Evolutionary conservation across 768 basidiomycete genomes (phyloP), one percentile per base, ranked within the genome.

Genomic region (Wakefieldia striispora): DNA sequence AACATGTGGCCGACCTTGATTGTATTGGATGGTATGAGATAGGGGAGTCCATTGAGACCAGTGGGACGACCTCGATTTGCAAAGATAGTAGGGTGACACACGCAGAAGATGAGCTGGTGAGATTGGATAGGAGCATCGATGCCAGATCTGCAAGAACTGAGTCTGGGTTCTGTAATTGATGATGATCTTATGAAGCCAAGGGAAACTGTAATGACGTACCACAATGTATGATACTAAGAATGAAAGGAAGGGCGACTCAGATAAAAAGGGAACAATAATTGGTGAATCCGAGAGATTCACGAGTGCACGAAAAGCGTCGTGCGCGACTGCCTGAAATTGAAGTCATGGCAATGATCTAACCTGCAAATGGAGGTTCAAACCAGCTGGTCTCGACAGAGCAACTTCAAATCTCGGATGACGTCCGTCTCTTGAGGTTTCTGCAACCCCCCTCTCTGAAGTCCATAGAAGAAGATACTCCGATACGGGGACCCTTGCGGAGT

Each of bases 91-190:
- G 66, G 8, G 76, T 66, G 10, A 78, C 72, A 56, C 89, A 86
- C 45, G 88, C 79, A 0, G 78, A 69, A 2, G 88, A 75, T 38
- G 89, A 84, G 5, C 88, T 79, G 9, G 92, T 89, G 29, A 97
- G 72, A 71, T 98, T 98, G n/a, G 94, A 95, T 10, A 98, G 78
- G 1, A 97, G 76, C 95, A 98, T 98, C n/a, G 91, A 80, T 3
- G 94, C 92, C 17, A 98, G 82, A 73, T 97, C 95, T 29, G 93
- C 92, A 23, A 97, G 85, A 49, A 87, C 83, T 10, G 95, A 84
- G 52, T 87, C 82, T n/a, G 91, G 87, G 68, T 93, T 88, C 94
- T 97, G 58, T 35, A 20, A 23, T 19, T 48, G 50, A 51, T 51
- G 43, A 10, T 29, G 54, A 57, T 48, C 43, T 6, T 49, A 43